These are phyloP conservation scores for Clarireedia hainanense DNA, from an alignment of 2,329 filamentous ascomycete genomes.

Conservation along the genomic window DNA sequence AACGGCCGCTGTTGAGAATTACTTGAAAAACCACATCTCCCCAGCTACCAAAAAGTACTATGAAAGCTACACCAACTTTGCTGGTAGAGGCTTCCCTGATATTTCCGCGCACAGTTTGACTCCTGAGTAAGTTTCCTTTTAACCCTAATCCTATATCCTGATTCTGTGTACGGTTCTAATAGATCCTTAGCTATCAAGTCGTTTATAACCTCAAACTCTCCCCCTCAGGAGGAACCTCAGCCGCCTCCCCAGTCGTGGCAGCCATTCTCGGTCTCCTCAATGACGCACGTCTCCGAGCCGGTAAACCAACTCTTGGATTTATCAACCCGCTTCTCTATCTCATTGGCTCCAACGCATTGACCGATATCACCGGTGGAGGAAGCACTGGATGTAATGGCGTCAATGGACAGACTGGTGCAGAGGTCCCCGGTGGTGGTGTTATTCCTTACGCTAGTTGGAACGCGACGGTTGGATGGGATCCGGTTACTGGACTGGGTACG, in stretches of 20 bases:
- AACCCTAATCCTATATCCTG: background rate
- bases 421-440: constrained; percentile 9
- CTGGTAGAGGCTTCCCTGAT: constrained; percentile 42
- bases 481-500: constrained; percentile 32
- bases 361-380: constrained; percentile 32
- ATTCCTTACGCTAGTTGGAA: constrained; percentile 20
- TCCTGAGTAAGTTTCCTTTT: constrained; percentile 9
- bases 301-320: constrained; percentile 36
- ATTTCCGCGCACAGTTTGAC: constrained; percentile 33
- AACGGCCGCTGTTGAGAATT: constrained; percentile 32
- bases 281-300: constrained; percentile 46
- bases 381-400: constrained; percentile 30
- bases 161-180: background rate
- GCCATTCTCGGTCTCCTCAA: constrained; percentile 54
- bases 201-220: constrained; percentile 4
- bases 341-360: constrained; percentile 28
- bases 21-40: constrained; percentile 30
- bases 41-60: constrained; percentile 37
- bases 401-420: constrained; percentile 9
- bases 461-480: constrained; percentile 29
- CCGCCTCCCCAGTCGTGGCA: constrained; percentile 47
- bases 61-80: constrained; percentile 35
- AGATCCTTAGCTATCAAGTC: constrained; percentile 10
- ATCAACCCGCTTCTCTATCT: constrained; percentile 35
- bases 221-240: constrained; percentile 41